These are phyloP conservation scores for Phylloboletellus chloephorus DNA, from an alignment of 1,284 basidiomycete species.

Conservation along the genomic window DNA sequence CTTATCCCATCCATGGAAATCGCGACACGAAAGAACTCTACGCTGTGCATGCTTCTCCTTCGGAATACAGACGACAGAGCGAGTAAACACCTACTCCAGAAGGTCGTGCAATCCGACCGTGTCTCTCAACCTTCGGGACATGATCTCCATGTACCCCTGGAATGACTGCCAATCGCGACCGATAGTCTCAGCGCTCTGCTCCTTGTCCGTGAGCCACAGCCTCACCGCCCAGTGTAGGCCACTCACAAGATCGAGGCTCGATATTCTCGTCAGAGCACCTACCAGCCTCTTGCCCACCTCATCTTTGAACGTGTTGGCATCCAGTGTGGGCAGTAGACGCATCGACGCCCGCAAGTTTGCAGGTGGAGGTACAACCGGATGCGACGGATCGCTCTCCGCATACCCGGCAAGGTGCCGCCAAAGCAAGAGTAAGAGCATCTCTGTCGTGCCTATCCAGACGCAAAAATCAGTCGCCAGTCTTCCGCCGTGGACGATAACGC, in stretches of 20 bases:
- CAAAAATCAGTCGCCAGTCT: slow-evolving; percentile 1
- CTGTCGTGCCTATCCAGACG: slow-evolving; percentile 56
- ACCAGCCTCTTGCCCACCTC: slow-evolving; percentile 52
- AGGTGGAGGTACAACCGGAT: slow-evolving; percentile 23
- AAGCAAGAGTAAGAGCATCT: slow-evolving; percentile 79
- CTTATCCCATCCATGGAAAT: too few species aligned
- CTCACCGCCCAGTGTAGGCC: background rate
- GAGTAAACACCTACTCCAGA: slow-evolving; percentile 18
- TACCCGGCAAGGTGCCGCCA: slow-evolving; percentile 81
- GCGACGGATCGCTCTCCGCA: slow-evolving; percentile 37
- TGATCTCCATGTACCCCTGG: slow-evolving; percentile 62
- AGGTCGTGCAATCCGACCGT: slow-evolving; percentile 48
- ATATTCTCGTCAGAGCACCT: slow-evolving; percentile 47
- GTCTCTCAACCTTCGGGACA: slow-evolving; percentile 60
- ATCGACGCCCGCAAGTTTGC: slow-evolving; percentile 41
- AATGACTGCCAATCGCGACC: slow-evolving; percentile 53
- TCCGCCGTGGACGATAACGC: slow-evolving; percentile 21
- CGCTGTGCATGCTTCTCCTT: background rate
- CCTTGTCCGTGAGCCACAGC: background rate
- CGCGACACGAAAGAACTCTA: background rate
- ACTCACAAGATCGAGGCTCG: slow-evolving; percentile 47
- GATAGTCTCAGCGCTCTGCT: slow-evolving; percentile 35
- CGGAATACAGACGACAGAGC: background rate
- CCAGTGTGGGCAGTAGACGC: slow-evolving; percentile 50
- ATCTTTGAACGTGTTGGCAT: slow-evolving; percentile 46